Percentiles rank a stretch among this genome's conserved stretches.
These are phyloP conservation scores for Verticillium klebahnii DNA, from an alignment of 2,329 filamentous ascomycete species.

Conservation along the genomic window DNA sequence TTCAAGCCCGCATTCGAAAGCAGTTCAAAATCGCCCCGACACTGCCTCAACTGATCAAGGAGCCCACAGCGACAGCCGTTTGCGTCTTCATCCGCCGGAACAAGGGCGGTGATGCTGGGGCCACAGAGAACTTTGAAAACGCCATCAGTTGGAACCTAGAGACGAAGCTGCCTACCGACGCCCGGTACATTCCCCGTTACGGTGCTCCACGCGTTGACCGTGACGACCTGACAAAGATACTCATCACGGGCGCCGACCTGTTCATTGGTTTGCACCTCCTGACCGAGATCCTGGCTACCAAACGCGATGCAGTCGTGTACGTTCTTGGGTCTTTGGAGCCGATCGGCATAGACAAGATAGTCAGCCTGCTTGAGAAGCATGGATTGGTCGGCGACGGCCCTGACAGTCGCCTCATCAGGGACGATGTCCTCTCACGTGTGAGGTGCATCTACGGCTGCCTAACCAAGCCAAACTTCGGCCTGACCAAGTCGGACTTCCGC, in stretches of 20 bases:
- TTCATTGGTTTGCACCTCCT: slow-evolving; percentile 17
- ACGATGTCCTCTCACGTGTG: slow-evolving; percentile 8
- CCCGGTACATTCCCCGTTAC: slow-evolving; percentile 17
- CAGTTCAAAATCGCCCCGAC: slow-evolving; percentile 19
- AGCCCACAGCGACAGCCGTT: slow-evolving; percentile 17
- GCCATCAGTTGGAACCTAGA: slow-evolving; percentile 17
- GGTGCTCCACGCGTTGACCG: slow-evolving; percentile 12
- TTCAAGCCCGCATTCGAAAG: slow-evolving; percentile 19
- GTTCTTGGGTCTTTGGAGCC: slow-evolving; percentile 15
- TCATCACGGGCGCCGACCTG: slow-evolving; percentile 16
- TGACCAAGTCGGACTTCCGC: slow-evolving; percentile 16
- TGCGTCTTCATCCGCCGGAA: slow-evolving; percentile 14
- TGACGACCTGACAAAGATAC: slow-evolving; percentile 11
- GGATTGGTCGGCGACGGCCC: slow-evolving; percentile 7
- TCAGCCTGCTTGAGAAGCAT: slow-evolving; percentile 14
- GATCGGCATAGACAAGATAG: slow-evolving; percentile 6
- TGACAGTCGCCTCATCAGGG: slow-evolving; percentile 5
- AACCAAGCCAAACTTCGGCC: slow-evolving; percentile 15
- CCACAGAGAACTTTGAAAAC: slow-evolving; percentile 14
- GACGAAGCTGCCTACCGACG: slow-evolving; percentile 18
- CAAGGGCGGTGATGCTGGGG: slow-evolving; percentile 12
- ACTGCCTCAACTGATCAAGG: slow-evolving; percentile 17
- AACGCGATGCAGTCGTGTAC: slow-evolving; percentile 9
- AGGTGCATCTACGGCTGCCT: slow-evolving; percentile 15
- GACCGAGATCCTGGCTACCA: slow-evolving; percentile 14